Evolutionary conservation across 2,329 filamentous ascomycete genomes (phyloP).

Genomic region (Sclerotinia nivalis): DNA sequence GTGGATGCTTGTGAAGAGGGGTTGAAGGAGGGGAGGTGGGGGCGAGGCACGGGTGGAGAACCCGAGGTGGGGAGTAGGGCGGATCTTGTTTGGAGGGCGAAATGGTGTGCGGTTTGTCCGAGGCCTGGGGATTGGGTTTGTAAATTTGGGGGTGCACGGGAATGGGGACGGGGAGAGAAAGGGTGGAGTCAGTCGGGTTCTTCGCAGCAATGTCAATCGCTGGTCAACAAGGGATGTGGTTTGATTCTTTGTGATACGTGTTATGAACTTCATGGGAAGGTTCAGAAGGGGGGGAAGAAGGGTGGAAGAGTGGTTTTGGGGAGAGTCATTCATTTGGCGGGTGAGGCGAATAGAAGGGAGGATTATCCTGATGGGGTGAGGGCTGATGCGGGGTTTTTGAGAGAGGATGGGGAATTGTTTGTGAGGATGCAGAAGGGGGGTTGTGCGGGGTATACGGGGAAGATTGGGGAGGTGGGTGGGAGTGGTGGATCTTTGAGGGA

Average conservation of each 20-base stretch:
- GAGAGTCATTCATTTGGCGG: background rate
- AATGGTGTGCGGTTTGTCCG: slow-evolving; percentile 37
- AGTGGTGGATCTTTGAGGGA: background rate
- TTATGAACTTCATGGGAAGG: slow-evolving; percentile 10
- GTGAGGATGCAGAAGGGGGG: slow-evolving; percentile 9
- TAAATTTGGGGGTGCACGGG: slow-evolving; percentile 18
- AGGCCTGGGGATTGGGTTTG: slow-evolving; percentile 27
- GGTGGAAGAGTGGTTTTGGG: background rate
- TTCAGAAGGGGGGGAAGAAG: slow-evolving; percentile 3
- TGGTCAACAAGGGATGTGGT: slow-evolving; percentile 30
- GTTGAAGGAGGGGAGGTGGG: background rate
- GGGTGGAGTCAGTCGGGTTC: background rate
- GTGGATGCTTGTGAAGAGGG: slow-evolving; percentile 19
- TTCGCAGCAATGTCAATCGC: background rate
- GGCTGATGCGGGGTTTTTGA: slow-evolving; percentile 19
- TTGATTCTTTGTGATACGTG: slow-evolving; percentile 34
- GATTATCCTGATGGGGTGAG: slow-evolving; percentile 21
- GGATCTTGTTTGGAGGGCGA: slow-evolving; percentile 26
- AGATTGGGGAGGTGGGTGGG: background rate
- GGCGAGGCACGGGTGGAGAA: background rate
- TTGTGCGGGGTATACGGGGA: background rate
- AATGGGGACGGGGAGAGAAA: background rate
- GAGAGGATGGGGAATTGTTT: slow-evolving; percentile 17
- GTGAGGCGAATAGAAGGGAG: background rate
- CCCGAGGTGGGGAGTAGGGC: slow-evolving; percentile 17